phyloP scores from a whole-genome alignment of 1,284 basidiomycete species.

The Exsudoporus floridanus region DNA sequence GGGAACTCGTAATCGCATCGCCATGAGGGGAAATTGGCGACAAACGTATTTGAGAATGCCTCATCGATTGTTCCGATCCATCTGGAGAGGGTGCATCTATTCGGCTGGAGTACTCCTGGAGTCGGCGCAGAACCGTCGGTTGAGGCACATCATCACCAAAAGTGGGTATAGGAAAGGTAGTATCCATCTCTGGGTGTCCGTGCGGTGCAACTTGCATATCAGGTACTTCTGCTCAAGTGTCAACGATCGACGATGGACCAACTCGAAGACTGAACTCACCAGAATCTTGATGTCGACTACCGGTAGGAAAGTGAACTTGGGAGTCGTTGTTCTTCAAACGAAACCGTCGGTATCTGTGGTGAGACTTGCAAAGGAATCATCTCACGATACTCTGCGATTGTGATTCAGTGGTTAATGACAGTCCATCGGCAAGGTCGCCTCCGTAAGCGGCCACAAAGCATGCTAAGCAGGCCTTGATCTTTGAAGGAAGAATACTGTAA shows the following conservation, averaged over 20 bases:
- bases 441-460: constrained; percentile 42
- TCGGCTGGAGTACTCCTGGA: constrained; percentile 19
- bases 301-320: neutral
- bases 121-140: constrained; percentile 17
- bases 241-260: neutral
- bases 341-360: constrained; percentile 7
- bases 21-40: neutral
- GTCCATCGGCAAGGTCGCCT: constrained; percentile 42
- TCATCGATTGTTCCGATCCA: neutral
- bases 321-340: constrained; percentile 16
- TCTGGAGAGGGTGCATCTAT: neutral
- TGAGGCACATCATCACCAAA: constrained; percentile 3
- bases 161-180: constrained; percentile 9
- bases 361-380: constrained; percentile 14
- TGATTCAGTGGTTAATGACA: constrained; percentile 39
- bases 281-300: neutral
- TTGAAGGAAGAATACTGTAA: constrained; percentile 36
- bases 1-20: neutral
- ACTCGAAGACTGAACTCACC: neutral
- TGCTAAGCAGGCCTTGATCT: constrained; percentile 40
- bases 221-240: neutral
- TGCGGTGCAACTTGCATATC: neutral
- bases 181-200: neutral
- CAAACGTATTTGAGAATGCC: neutral
- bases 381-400: constrained; percentile 38